Conservation (phyloP, 768 basidiomycete genomes). For the Boletus pseudo-olivaceus region DNA sequence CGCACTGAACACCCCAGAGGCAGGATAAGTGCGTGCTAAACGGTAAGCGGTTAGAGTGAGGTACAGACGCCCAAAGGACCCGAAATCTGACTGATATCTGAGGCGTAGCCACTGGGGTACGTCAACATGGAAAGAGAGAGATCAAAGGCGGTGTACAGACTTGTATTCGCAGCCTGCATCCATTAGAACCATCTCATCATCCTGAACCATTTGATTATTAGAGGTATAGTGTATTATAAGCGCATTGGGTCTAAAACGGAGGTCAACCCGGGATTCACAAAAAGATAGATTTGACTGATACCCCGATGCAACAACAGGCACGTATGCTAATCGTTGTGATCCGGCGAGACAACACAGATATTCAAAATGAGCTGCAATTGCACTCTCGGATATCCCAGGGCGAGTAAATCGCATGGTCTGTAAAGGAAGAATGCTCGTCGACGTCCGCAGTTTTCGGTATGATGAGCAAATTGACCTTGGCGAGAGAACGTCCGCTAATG, state of each 20-base stretch:
- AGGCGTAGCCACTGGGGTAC: constrained; percentile 74
- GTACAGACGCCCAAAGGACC: background rate
- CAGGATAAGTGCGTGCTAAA: constrained; percentile 84
- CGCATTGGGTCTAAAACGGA: constrained; percentile 64
- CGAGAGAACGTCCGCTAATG: constrained; percentile 81
- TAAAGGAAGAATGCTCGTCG: background rate
- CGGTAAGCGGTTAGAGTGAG: constrained; percentile 4
- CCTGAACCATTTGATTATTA: constrained; percentile 74
- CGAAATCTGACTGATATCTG: constrained; percentile 75
- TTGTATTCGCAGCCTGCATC: constrained; percentile 94
- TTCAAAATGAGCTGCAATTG: constrained; percentile 82
- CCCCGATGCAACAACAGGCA: constrained; percentile 97
- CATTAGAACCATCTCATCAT: constrained; percentile 76
- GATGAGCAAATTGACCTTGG: constrained; percentile 53
- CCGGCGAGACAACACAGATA: constrained; percentile 79
- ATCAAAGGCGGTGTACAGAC: constrained; percentile 38
- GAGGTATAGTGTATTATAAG: constrained; percentile 93
- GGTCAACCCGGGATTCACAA: background rate
- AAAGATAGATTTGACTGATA: constrained; percentile 27
- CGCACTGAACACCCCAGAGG: constrained; percentile 70
- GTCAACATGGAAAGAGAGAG: constrained; percentile 3
- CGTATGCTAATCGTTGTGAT: constrained; percentile 88
- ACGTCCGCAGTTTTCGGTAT: background rate
- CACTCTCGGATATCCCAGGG: constrained; percentile 54
- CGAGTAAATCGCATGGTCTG: constrained; percentile 82